Base-by-base conservation (phyloP, 768 basidiomycete genomes). In the Cystobasidium tubakii region DNA sequence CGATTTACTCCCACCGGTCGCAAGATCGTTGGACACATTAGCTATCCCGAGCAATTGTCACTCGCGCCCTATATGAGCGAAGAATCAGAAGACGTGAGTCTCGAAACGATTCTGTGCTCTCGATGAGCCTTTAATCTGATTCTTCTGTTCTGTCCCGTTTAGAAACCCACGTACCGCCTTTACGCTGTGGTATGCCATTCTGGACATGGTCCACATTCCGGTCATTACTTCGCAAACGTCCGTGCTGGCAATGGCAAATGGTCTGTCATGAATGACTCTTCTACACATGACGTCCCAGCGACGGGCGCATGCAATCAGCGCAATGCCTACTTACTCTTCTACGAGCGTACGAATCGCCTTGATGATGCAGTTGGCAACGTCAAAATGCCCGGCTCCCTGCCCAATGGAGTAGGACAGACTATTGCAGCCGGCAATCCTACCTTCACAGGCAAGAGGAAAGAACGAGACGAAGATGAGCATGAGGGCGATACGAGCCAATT, bases 221-320 rank as follows among this genome's bases (percentile, higher is more conserved):
- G 96, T 2, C 96, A 99, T 81, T 99, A 99, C 82, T 92, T 87
- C 76, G 89, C 94, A 21, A 88, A 87, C 78, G 87, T 96, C 78
- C 90, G 88, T 80, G 84, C 86, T 46, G 84, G 84, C 42, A 83
- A 86, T 39, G 88, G 87, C 13, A 82, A 82, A 42, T 99, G 94
- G 94, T 88, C 86, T 82, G 88, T 92, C 82, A 94, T 94, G 88
- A 95, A 99, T 82, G 96, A 99, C 80, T 91, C 93, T 33, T 83
- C 83, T 57, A 89, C 93, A 27, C 82, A 79, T 76, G 21, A 75
- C 81, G 19, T 27, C 19, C 63, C 60, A 3, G 31, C 46, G 12
- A 23, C 27, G 13, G 77, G 85, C 3, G 88, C 90, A 0, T 82
- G 88, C 33, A 81, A 82, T 72, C 86, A 87, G 82, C 88, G 87